phyloP scores from a whole-genome alignment of 176 grass and related monocot species.

The Avena atlantica region DNA sequence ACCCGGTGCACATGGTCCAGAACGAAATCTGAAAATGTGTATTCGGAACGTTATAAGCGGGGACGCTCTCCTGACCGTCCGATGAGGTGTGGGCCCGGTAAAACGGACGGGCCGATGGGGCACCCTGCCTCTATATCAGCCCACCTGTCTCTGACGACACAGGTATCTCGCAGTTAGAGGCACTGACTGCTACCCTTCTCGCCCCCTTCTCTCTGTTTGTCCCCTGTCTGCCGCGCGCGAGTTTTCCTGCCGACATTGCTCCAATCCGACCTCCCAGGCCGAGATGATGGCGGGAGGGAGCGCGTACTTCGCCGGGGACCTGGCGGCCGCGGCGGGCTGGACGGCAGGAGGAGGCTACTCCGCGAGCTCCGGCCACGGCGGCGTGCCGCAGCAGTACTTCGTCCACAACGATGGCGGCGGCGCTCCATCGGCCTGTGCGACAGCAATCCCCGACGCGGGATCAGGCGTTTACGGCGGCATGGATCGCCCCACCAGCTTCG shows the following conservation, averaged over 20 bases:
- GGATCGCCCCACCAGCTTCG: neutral
- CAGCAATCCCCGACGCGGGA: neutral
- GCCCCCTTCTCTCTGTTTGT: neutral
- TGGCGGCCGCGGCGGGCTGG: neutral
- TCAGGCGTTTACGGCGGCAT: conserved; percentile 5
- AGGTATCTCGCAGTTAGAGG: neutral
- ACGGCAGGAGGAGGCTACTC: neutral
- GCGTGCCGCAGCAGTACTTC: neutral
- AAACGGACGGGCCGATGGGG: neutral
- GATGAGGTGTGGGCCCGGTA: neutral
- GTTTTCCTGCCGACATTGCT: neutral
- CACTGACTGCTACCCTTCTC: neutral
- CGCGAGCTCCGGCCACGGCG: neutral
- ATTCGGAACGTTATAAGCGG: conserved; percentile 6
- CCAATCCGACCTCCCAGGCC: neutral
- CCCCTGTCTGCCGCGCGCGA: neutral
- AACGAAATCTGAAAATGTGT: neutral
- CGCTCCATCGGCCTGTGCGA: neutral
- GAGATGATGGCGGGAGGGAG: neutral
- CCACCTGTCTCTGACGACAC: neutral
- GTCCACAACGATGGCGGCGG: neutral
- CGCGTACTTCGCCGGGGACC: neutral
- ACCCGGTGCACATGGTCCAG: neutral
- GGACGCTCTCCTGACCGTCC: neutral
- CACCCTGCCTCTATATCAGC: neutral